These are phyloP conservation scores for Boletellus sp. DNA, from an alignment of 768 basidiomycete species.

Conservation along the genomic window DNA sequence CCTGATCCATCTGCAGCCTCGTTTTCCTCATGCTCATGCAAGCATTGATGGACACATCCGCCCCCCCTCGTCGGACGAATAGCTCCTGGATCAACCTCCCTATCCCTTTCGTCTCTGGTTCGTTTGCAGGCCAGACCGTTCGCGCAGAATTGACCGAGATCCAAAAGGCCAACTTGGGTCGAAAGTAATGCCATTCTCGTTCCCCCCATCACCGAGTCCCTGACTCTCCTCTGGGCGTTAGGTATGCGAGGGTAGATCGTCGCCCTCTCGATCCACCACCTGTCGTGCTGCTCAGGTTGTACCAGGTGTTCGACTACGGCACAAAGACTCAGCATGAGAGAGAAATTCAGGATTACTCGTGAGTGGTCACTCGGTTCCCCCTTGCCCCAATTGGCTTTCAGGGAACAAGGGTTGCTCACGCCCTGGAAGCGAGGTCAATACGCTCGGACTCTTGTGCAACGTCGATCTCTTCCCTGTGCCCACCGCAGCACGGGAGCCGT, in stretches of 20 bases:
- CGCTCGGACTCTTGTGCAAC: constrained; percentile 69
- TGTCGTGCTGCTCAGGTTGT: constrained; percentile 49
- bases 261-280: constrained; percentile 71
- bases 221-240: constrained; percentile 21
- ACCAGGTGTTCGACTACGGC: constrained; percentile 40
- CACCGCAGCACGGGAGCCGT: constrained; percentile 9
- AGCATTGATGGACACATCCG: constrained; percentile 11
- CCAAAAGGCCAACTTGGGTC: constrained; percentile 64
- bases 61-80: constrained; percentile 25
- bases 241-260: constrained; percentile 59
- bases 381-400: background rate
- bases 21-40: constrained; percentile 16
- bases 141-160: constrained; percentile 55
- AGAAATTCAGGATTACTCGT: constrained; percentile 54
- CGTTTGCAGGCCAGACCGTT: constrained; percentile 54
- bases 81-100: constrained; percentile 35
- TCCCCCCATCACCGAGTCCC: constrained; percentile 1
- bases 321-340: constrained; percentile 39
- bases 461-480: constrained; percentile 73
- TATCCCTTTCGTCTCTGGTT: constrained; percentile 55
- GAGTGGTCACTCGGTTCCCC: constrained; percentile 9
- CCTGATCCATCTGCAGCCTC: background rate
- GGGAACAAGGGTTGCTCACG: constrained; percentile 1
- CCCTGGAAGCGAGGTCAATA: constrained; percentile 51
- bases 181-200: constrained; percentile 45